Conservation (phyloP, 1,284 basidiomycete genomes). For the Cutaneotrichosporon sp. region DNA sequence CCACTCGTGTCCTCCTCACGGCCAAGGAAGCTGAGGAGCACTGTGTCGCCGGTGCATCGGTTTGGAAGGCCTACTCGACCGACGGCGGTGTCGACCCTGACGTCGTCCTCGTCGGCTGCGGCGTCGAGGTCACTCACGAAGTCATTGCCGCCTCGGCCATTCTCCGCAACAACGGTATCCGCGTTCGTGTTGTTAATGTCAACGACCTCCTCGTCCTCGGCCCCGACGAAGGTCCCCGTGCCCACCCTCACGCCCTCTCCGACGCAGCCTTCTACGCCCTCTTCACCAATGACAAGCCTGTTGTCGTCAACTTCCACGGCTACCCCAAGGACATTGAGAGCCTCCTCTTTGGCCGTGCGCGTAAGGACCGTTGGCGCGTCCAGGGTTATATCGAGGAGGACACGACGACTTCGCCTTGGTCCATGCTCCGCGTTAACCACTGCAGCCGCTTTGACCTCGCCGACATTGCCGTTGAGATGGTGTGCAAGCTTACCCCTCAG, state of each 20-base stretch:
- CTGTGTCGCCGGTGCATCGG: conserved; percentile 66
- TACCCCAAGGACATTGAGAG: conserved; percentile 48
- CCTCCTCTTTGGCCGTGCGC: conserved; percentile 50
- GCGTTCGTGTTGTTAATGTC: conserved; percentile 72
- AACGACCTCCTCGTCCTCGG: conserved; percentile 54
- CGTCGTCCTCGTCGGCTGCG: conserved; percentile 56
- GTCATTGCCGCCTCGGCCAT: conserved; percentile 66
- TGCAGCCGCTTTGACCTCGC: conserved; percentile 55
- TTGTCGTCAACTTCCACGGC: conserved; percentile 83
- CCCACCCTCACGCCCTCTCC: conserved; percentile 62
- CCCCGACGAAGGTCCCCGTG: conserved; percentile 55
- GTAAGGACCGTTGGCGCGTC: conserved; percentile 45
- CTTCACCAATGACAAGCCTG: conserved; percentile 67
- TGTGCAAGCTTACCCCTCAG: conserved; percentile 41
- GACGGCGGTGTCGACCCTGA: conserved; percentile 57
- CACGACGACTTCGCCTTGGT: conserved; percentile 57
- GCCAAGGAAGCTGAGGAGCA: conserved; percentile 59
- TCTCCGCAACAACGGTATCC: conserved; percentile 66
- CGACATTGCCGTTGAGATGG: conserved; percentile 49
- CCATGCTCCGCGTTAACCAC: conserved; percentile 56
- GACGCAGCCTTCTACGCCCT: conserved; percentile 65
- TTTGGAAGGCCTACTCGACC: conserved; percentile 56
- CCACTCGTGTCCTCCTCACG: conserved; percentile 46
- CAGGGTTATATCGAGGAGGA: conserved; percentile 54
- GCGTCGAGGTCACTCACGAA: conserved; percentile 56